Base-by-base conservation (phyloP, 192 early-diverging fungal species). In the Coemansia sp. region DNA sequence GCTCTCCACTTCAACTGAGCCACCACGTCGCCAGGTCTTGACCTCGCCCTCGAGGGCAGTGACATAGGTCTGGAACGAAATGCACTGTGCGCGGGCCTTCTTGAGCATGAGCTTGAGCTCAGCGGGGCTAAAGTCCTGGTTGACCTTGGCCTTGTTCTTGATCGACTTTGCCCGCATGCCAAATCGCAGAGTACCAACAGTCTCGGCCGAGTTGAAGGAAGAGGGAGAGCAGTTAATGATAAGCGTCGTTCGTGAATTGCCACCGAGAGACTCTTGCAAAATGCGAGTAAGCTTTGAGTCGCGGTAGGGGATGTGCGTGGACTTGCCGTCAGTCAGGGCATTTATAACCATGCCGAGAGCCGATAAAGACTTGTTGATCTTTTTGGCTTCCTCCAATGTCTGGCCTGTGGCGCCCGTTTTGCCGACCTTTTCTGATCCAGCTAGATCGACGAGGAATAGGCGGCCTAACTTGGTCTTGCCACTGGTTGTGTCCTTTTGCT, bases 131-230 rank as follows among this genome's bases (percentile, higher is more conserved):
- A 98, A 89, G 79, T 99, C 98, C 63, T 94, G 92, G 80, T 99
- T 99, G 76, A 99, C 88, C 87, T 95, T 97, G 78, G 98, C 96
- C 88, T 98, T 98, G 89, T 99, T 99, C 91, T 97, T 98, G 84
- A 99, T 99, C 66, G 92, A 91, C 87, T 99, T 99, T 61, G 98
- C 98, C 71, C 96, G 89, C 87, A 95, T 96, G 78, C 98, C 98
- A 75, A 99, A 99, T 35, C 97, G 87, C 59, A 99, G 84, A 2
- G 96, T 98, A 53, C 91, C 87, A 8, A 98, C 76, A 0, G 97
- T 98, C 85, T 99, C 98, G 9, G 91, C 89, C 73, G 96, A 95
- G 78, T 99, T 99, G 74, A 92, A 99, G 14, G 95, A 96, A 5
- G 93, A 95, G 7, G 98, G 98, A 16, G 97, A 98, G 82, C 92